Evolutionary conservation across 2,329 filamentous ascomycete species (phyloP).

Genomic region (Pseudogymnoascus sp.): DNA sequence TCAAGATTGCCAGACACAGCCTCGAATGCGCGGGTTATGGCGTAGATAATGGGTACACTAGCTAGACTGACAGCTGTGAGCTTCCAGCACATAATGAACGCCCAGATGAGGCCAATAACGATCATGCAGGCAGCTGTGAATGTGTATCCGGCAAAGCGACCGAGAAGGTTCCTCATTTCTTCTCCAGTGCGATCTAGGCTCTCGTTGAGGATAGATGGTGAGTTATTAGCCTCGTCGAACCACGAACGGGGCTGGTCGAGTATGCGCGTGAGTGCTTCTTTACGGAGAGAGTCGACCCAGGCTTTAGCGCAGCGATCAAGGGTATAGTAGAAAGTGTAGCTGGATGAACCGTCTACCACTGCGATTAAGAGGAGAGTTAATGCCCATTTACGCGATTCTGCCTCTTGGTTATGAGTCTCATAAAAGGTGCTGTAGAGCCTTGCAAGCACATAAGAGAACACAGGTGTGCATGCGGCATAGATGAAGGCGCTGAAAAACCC

Average conservation of each 20-base stretch:
- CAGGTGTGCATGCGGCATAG: conserved; percentile 60
- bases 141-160: conserved; percentile 65
- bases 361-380: conserved; percentile 62
- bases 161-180: conserved; percentile 76
- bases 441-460: conserved; percentile 70
- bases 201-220: conserved; percentile 54
- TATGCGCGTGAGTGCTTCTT: conserved; percentile 59
- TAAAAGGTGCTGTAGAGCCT: conserved; percentile 66
- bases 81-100: conserved; percentile 67
- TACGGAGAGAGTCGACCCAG: conserved; percentile 69
- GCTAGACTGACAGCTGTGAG: conserved; percentile 69
- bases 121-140: conserved; percentile 62
- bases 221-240: conserved; percentile 65
- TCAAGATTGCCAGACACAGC: conserved; percentile 66
- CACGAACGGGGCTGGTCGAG: conserved; percentile 69
- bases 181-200: conserved; percentile 75
- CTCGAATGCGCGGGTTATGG: conserved; percentile 57
- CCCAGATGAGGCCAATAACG: conserved; percentile 63
- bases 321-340: conserved; percentile 60
- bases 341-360: conserved; percentile 54
- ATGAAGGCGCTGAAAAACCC: conserved; percentile 55
- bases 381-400: conserved; percentile 47
- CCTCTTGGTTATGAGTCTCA: conserved; percentile 28
- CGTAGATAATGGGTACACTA: conserved; percentile 59
- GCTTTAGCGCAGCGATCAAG: conserved; percentile 52